Evolutionary conservation across 2,329 filamentous ascomycete genomes (phyloP), one percentile per base, ranked within the genome.

Genomic region (Botrytis hyacinthi): DNA sequence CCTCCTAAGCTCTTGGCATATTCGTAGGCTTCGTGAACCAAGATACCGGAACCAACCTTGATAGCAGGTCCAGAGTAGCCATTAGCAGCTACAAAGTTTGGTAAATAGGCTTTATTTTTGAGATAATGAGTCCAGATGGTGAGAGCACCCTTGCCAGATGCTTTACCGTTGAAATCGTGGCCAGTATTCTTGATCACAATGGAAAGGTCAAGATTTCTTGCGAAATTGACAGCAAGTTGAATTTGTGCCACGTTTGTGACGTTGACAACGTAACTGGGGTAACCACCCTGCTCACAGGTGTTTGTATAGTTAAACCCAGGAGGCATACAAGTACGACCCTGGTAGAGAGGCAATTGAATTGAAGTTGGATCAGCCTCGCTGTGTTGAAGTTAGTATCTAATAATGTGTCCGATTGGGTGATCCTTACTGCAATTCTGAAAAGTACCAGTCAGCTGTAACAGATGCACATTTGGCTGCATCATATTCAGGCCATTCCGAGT

Each of bases 51-150:
- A n/a, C 82, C 83, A n/a, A 83, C 74, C 9, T 82, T 81, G 32
- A 80, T 79, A 16, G 83, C 83, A 66, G 78, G 80, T 4, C 83
- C 83, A 4, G 59, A 78, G 72, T 83, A 75, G 82, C 4, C 75
- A 73, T 5, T 76, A 69, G 26, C 77, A 77, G 37, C 78, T 82
- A 0, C 82, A 75, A 12, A 57, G 74, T 77, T 84, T 81, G 54
- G 81, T 74, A 5, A 67, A 32, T 57, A 83, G 42, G 82, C 77
- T 9, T 84, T 81, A 3, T 81, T 78, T 72, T 86, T 86, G 51
- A 87, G 78, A 68, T 84, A 78, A 75, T 87, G 85, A 6, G 84
- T 87, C 86, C 85, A 87, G 72, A 87, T 80, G 65, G 82, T 83
- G 2, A 87, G 78, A 0, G 84, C 82, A 16, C 85, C 85, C 1